A percentile compares a stretch with the other conserved stretches of the same genome.
Conservation (phyloP, 306 rosid species). For the Pyrus communis region DNA sequence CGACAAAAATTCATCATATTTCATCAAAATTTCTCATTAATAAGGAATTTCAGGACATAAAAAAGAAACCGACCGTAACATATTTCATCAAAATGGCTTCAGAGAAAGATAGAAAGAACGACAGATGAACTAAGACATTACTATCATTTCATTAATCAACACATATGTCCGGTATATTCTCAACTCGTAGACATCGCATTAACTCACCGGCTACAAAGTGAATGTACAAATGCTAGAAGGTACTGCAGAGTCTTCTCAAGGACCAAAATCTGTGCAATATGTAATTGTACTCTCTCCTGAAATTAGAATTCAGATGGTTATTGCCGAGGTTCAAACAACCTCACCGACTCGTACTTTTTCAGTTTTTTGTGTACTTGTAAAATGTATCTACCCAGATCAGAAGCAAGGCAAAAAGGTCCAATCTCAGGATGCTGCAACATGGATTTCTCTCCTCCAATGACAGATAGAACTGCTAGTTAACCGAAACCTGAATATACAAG, state of each 20-base stretch:
- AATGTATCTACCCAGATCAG: slow-evolving; percentile 28
- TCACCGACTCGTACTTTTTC: slow-evolving; percentile 14
- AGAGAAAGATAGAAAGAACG: not conserved
- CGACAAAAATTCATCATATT: not conserved
- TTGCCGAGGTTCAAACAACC: slow-evolving; percentile 18
- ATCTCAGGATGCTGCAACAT: slow-evolving; percentile 23
- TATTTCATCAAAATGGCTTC: not conserved
- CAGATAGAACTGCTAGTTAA: slow-evolving; percentile 16
- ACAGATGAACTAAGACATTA: not conserved
- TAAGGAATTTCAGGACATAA: not conserved
- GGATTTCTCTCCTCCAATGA: slow-evolving; percentile 18
- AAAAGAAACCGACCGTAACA: not conserved
- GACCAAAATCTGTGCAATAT: slow-evolving; percentile 35
- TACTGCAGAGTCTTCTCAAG: slow-evolving; percentile 19
- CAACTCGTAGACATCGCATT: slow-evolving; percentile 11
- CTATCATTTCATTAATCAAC: slow-evolving; percentile 32
- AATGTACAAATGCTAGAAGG: slow-evolving; percentile 42
- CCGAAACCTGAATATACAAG: slow-evolving; percentile 40
- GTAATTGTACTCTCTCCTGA: slow-evolving; percentile 17
- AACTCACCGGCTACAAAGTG: slow-evolving; percentile 25
- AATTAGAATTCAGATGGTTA: slow-evolving; percentile 21
- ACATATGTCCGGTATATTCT: slow-evolving; percentile 18
- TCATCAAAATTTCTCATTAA: not conserved
- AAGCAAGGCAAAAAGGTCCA: slow-evolving; percentile 21
- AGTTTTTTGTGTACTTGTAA: slow-evolving; percentile 3